Evolutionary conservation across 352 stramenopile genomes (phyloP).

Genomic region (Nothophytophthora sp.): DNA sequence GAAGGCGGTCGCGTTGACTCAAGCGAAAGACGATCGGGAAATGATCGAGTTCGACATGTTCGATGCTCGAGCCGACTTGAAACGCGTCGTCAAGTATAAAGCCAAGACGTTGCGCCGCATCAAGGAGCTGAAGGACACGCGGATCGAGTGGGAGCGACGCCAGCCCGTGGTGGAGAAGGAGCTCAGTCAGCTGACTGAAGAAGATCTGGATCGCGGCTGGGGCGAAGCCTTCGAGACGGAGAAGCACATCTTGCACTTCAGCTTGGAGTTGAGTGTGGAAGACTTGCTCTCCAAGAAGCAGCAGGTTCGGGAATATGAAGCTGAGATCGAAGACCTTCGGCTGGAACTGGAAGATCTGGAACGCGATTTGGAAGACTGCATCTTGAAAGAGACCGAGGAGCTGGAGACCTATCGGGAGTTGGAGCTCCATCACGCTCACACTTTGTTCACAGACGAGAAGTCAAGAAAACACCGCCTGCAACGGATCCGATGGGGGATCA

Average conservation of each 20-base stretch:
- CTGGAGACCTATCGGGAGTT: conserved; percentile 60
- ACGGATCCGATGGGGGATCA: conserved; percentile 63
- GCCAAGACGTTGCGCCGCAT: conserved; percentile 67
- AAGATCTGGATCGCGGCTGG: conserved; percentile 80
- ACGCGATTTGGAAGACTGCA: conserved; percentile 68
- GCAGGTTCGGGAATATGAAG: conserved; percentile 73
- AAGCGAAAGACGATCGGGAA: conserved; percentile 56
- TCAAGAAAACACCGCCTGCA: conserved; percentile 45
- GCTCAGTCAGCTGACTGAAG: conserved; percentile 52
- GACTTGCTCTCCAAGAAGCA: conserved; percentile 62
- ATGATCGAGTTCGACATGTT: conserved; percentile 77
- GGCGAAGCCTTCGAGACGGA: conserved; percentile 79
- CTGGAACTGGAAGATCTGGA: conserved; percentile 83
- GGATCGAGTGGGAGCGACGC: conserved; percentile 78
- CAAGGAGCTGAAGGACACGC: conserved; percentile 78
- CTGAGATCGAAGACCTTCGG: conserved; percentile 67
- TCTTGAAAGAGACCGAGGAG: conserved; percentile 65
- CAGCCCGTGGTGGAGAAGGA: conserved; percentile 79
- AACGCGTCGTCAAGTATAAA: conserved; percentile 76
- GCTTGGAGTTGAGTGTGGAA: conserved; percentile 73
- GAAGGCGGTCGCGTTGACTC: conserved; percentile 52
- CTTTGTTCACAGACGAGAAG: conserved; percentile 45
- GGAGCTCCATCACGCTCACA: conserved; percentile 45
- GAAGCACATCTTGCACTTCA: conserved; percentile 69
- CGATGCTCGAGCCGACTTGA: conserved; percentile 59